Conservation (phyloP, 164 flowering plant species). For the Vitis labrusca region DNA sequence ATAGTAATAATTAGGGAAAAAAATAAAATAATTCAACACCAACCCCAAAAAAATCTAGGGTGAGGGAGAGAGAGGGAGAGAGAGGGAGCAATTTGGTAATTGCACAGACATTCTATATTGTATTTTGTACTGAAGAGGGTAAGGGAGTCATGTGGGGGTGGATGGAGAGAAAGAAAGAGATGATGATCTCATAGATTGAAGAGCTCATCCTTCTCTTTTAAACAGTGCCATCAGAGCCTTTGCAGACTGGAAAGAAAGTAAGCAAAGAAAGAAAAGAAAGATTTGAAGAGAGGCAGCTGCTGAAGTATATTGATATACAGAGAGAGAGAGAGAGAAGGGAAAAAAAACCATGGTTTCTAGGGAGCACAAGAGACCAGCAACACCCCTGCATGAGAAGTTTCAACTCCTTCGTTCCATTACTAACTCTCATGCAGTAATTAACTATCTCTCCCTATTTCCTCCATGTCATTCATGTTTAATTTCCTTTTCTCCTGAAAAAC, state of each 20-base stretch:
- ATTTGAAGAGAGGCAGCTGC: neutral
- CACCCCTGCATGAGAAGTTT: constrained; percentile 73
- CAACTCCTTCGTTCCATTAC: constrained; percentile 92
- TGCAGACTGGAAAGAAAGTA: neutral
- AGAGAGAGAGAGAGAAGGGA: constrained; percentile 9
- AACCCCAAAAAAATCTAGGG: too few relatives aligned
- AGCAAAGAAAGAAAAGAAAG: neutral
- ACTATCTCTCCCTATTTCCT: constrained; percentile 2
- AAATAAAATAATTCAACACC: too few relatives aligned
- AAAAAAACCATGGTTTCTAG: constrained; percentile 59
- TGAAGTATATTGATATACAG: too few relatives aligned
- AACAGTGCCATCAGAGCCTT: constrained; percentile 16
- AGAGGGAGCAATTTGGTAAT: constrained; percentile 29
- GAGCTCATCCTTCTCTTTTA: constrained; percentile 33
- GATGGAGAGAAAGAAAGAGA: constrained; percentile 17
- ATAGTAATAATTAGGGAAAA: too few relatives aligned
- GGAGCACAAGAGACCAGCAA: constrained; percentile 66
- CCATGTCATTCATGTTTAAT: constrained; percentile 7
- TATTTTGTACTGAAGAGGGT: constrained; percentile 30
- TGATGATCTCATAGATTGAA: constrained; percentile 41
- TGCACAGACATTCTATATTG: neutral
- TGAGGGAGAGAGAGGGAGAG: neutral
- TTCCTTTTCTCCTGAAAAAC: too few relatives aligned
- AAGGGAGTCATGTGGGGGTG: constrained; percentile 42
- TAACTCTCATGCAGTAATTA: constrained; percentile 81